A percentile compares a stretch with the other conserved stretches of the same genome.
Conservation (phyloP, 495 filamentous ascomycete genomes). For the Symbiotaphrina buchneri region DNA sequence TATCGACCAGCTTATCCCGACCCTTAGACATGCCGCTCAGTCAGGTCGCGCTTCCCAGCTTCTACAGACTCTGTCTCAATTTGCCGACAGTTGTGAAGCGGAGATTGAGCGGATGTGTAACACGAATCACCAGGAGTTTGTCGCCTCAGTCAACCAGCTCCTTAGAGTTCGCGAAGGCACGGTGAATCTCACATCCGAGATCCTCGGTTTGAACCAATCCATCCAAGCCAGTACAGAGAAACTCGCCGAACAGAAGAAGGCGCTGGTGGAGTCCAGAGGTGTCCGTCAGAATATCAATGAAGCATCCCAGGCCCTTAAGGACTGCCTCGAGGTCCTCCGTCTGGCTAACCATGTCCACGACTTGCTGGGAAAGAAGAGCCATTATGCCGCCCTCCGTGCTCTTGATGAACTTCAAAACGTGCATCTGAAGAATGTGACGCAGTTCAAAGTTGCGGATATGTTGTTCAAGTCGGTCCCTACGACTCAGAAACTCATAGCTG, state of each 20-base stretch:
- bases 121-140: constrained; percentile 90
- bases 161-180: constrained; percentile 79
- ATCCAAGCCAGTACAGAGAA: constrained; percentile 93
- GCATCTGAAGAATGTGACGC: constrained; percentile 74
- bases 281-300: constrained; percentile 95
- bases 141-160: constrained; percentile 77
- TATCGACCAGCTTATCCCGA: constrained; percentile 81
- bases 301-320: constrained; percentile 66
- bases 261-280: constrained; percentile 68
- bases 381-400: constrained; percentile 83
- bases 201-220: constrained; percentile 74
- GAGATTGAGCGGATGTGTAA: constrained; percentile 93
- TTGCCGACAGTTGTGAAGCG: constrained; percentile 64
- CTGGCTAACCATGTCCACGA: constrained; percentile 92
- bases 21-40: constrained; percentile 68
- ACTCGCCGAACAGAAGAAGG: constrained; percentile 83
- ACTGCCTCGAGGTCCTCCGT: constrained; percentile 78
- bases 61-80: constrained; percentile 51
- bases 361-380: constrained; percentile 70
- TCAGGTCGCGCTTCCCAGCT: constrained; percentile 54
- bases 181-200: constrained; percentile 70
- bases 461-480: constrained; percentile 88
- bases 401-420: constrained; percentile 93
- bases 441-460: constrained; percentile 88
- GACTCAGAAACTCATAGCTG: constrained; percentile 79